A percentile compares a stretch with the other conserved stretches of the same genome.
Evolutionary conservation across 371 early-diverging fungal genomes (phyloP).

Genomic region (Umbelopsis sp.): DNA sequence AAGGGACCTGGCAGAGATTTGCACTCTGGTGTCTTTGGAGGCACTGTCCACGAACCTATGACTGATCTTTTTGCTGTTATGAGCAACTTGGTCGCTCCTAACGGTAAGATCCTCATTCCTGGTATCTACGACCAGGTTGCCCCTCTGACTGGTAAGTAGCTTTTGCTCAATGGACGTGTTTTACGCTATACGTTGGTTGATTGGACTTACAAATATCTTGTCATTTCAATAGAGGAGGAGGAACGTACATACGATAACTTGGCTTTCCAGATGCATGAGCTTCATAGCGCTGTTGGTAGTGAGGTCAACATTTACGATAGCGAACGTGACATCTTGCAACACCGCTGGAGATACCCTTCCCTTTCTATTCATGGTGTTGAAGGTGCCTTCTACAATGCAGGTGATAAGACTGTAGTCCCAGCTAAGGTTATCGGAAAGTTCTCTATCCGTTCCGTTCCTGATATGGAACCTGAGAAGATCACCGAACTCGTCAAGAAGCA

Average conservation of each 20-base stretch:
- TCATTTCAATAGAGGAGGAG: constrained; percentile 61
- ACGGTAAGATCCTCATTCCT: constrained; percentile 91
- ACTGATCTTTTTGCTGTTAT: constrained; percentile 86
- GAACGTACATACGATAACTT: constrained; percentile 80
- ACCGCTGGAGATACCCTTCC: constrained; percentile 94
- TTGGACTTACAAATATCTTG: background rate
- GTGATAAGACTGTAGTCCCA: constrained; percentile 97
- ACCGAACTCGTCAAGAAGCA: constrained; percentile 75
- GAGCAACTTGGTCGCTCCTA: constrained; percentile 80
- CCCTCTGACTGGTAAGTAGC: constrained; percentile 66
- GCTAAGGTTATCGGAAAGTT: constrained; percentile 96
- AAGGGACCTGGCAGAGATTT: constrained; percentile 88
- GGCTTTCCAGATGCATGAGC: constrained; percentile 80
- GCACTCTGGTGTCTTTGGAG: constrained; percentile 97
- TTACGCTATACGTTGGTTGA: background rate
- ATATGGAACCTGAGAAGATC: constrained; percentile 85
- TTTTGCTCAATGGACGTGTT: background rate
- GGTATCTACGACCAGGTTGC: constrained; percentile 94
- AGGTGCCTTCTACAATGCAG: constrained; percentile 93
- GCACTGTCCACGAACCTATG: constrained; percentile 97
- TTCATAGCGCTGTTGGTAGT: constrained; percentile 82
- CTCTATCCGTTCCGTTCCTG: constrained; percentile 92
- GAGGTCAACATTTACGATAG: constrained; percentile 76
- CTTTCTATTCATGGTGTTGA: constrained; percentile 96
- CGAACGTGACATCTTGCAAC: constrained; percentile 81